Percentiles rank a stretch among this genome's conserved stretches.
Evolutionary conservation across 495 filamentous ascomycete genomes (phyloP).

Genomic region (Apiosordaria backusii): DNA sequence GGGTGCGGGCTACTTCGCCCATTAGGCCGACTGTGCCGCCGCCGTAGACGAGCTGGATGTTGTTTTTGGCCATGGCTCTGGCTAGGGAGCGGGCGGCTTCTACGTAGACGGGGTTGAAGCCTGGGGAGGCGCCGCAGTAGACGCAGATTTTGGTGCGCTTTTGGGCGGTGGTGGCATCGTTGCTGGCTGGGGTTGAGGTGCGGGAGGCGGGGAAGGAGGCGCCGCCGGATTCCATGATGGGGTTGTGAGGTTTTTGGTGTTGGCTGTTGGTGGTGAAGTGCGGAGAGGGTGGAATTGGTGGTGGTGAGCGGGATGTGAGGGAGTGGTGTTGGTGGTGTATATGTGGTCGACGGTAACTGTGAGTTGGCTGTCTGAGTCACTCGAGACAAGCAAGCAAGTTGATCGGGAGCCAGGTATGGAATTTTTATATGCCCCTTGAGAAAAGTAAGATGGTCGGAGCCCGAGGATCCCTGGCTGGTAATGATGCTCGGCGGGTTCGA

Average conservation of each 20-base stretch:
- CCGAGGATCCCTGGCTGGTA: neutral
- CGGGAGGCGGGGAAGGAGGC: constrained; percentile 31
- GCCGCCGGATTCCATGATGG: constrained; percentile 42
- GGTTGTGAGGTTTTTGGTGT: neutral
- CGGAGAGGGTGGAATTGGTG: neutral
- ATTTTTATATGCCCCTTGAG: neutral
- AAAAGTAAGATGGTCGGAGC: too few species aligned
- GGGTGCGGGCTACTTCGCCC: constrained; percentile 83
- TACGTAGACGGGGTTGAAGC: constrained; percentile 63
- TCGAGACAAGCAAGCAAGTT: neutral
- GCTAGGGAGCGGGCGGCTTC: constrained; percentile 78
- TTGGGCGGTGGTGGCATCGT: constrained; percentile 24
- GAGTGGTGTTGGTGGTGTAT: constrained; percentile 1
- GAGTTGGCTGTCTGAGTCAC: neutral
- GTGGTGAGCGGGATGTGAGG: neutral
- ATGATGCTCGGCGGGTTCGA: neutral
- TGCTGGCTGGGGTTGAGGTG: constrained; percentile 26
- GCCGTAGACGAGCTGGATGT: constrained; percentile 84
- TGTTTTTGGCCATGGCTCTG: constrained; percentile 63
- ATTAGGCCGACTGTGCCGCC: constrained; percentile 93
- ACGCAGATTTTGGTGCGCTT: constrained; percentile 60
- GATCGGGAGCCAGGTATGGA: neutral
- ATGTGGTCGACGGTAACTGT: neutral
- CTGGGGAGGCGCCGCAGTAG: constrained; percentile 76
- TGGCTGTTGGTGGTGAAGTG: neutral